Conservation (phyloP, 1,284 basidiomycete genomes). For the Microbotryum silenes-acaulis region DNA sequence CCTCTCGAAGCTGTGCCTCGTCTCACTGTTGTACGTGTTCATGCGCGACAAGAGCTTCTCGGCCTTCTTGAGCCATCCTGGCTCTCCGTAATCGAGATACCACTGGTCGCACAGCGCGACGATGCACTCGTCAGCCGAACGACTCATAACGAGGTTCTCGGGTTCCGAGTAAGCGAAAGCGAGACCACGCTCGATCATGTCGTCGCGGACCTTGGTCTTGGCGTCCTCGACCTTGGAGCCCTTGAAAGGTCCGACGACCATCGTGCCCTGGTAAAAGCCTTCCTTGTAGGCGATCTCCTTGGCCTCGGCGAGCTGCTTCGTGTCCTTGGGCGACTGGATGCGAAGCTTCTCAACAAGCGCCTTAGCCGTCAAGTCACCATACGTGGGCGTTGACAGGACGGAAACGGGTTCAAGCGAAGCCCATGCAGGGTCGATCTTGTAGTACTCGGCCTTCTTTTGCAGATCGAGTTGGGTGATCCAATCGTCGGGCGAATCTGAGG, state of each 20-base stretch:
- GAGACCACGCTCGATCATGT: constrained; percentile 68
- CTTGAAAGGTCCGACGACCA: constrained; percentile 82
- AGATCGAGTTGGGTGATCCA: constrained; percentile 84
- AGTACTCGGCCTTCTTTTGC: constrained; percentile 94
- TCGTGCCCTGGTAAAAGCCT: constrained; percentile 89
- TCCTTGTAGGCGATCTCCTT: constrained; percentile 99
- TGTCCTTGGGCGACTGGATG: constrained; percentile 92
- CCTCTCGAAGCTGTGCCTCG: constrained; percentile 82
- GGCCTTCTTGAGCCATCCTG: constrained; percentile 73
- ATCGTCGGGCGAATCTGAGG: constrained; percentile 98
- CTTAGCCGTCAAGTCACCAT: constrained; percentile 87
- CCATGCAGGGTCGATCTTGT: constrained; percentile 91
- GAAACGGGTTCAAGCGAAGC: constrained; percentile 75
- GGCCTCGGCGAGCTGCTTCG: constrained; percentile 84
- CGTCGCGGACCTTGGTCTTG: constrained; percentile 77
- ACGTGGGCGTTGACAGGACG: constrained; percentile 79
- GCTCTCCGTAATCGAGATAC: constrained; percentile 97
- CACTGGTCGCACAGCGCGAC: constrained; percentile 98
- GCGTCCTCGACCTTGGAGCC: constrained; percentile 82
- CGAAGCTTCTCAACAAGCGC: constrained; percentile 81
- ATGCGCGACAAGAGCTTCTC: constrained; percentile 77
- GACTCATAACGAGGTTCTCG: constrained; percentile 80
- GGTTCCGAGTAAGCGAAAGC: constrained; percentile 94
- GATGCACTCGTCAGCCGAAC: constrained; percentile 91
- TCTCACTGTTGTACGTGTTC: constrained; percentile 85